These are phyloP conservation scores for Alternaria arbusti DNA, from an alignment of 2,329 filamentous ascomycete species.

Conservation along the genomic window DNA sequence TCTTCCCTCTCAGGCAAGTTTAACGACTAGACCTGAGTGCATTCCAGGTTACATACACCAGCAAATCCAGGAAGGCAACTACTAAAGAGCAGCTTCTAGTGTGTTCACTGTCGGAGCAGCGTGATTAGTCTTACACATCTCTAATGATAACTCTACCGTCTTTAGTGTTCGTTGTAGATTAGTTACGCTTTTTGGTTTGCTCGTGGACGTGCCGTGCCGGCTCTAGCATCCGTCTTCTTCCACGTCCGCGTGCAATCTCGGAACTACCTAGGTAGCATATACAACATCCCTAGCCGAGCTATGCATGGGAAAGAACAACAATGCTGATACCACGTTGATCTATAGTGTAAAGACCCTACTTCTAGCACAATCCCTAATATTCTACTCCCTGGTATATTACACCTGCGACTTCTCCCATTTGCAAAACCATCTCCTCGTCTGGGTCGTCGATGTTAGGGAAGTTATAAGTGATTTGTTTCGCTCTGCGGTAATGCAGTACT, in stretches of 20 bases:
- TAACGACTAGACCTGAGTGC: background rate
- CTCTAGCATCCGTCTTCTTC: background rate
- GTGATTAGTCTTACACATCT: accelerated
- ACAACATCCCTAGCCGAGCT: background rate
- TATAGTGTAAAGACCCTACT: too few species aligned
- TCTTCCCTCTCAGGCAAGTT: background rate
- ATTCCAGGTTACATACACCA: background rate
- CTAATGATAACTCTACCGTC: background rate
- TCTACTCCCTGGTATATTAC: too few species aligned
- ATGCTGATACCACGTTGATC: too few species aligned
- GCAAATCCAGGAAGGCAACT: accelerated
- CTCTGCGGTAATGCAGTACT: too few species aligned
- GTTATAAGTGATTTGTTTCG: too few species aligned
- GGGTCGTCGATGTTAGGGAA: too few species aligned
- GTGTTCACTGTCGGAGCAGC: background rate
- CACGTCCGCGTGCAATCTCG: too few species aligned
- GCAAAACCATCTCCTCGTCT: too few species aligned
- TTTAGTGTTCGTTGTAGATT: accelerated
- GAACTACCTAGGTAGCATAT: background rate
- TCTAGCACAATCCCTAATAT: too few species aligned
- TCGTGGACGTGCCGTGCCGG: background rate
- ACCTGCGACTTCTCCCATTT: too few species aligned
- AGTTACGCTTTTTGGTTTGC: background rate
- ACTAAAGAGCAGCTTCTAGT: background rate
- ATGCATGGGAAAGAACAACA: too few species aligned